Percentiles rank a stretch among this genome's conserved stretches.
Conservation (phyloP, 2,329 filamentous ascomycete species). For the Gaeumannomyces sp. region DNA sequence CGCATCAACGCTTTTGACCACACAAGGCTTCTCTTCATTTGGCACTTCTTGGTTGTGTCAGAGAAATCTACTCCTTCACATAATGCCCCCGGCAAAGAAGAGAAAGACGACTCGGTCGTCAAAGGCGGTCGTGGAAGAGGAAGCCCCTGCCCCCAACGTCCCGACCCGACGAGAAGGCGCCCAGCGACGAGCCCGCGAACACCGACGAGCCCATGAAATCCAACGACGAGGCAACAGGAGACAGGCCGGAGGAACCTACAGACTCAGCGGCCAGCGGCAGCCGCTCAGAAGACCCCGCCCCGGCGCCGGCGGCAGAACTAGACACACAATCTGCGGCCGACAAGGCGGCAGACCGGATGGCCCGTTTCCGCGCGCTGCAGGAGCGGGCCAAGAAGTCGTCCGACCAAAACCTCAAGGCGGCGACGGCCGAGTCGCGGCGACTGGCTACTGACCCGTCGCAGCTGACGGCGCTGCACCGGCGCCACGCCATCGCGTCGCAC, state of each 20-base stretch:
- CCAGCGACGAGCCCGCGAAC: not conserved
- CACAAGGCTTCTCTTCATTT: not conserved
- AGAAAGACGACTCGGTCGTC: conserved; percentile 21
- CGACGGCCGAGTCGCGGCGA: conserved; percentile 74
- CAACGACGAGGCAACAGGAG: not conserved
- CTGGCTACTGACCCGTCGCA: conserved; percentile 71
- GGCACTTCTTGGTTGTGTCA: not conserved
- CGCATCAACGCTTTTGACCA: not conserved
- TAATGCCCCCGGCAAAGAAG: conserved; percentile 26
- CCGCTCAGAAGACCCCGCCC: not conserved
- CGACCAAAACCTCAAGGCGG: conserved; percentile 74
- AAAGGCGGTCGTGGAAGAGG: conserved; percentile 10
- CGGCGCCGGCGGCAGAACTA: conserved; percentile 13
- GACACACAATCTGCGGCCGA: conserved; percentile 25
- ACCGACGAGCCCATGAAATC: not conserved
- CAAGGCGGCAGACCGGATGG: conserved; percentile 60
- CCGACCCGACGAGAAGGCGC: conserved; percentile 2
- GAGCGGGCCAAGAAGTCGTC: conserved; percentile 69
- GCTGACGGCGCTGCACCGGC: conserved; percentile 72
- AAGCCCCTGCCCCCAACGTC: not conserved
- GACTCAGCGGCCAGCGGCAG: not conserved
- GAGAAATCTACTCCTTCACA: not conserved
- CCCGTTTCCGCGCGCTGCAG: conserved; percentile 82
- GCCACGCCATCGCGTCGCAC: conserved; percentile 80
- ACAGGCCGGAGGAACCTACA: not conserved